These are phyloP conservation scores for Colletotrichum echinochloae DNA, from an alignment of 2,329 filamentous ascomycete genomes.

Conservation along the genomic window DNA sequence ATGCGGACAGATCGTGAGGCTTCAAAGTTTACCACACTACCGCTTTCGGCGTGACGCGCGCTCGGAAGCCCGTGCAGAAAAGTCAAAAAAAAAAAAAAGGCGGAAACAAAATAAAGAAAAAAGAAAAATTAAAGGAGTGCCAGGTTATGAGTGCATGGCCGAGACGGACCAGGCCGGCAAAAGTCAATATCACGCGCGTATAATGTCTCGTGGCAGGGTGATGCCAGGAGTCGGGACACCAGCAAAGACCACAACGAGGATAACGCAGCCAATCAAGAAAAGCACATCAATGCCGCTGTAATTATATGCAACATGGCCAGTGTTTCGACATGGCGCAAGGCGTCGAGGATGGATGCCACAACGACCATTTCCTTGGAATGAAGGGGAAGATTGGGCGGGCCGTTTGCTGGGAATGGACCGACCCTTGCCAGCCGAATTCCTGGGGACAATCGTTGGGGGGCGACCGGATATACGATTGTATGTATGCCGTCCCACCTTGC, in stretches of 20 bases:
- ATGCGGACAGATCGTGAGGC: constrained; percentile 3
- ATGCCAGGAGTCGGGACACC: not conserved
- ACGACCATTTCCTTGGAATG: not conserved
- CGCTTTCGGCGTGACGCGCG: constrained; percentile 20
- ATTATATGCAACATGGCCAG: not conserved
- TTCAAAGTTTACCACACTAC: not conserved
- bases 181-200: not conserved
- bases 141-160: not conserved
- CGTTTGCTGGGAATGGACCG: not conserved
- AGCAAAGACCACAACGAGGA: not conserved
- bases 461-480: no score
- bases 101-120: no score
- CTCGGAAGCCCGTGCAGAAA: constrained; percentile 8
- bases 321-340: not conserved
- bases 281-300: not conserved
- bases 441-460: not conserved
- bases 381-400: not conserved
- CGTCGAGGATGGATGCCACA: not conserved
- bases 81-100: not conserved
- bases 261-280: not conserved
- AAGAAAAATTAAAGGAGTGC: no score
- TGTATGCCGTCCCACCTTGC: not conserved
- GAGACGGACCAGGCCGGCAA: not conserved
- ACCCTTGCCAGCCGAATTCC: not conserved
- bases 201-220: not conserved